A percentile compares a stretch with the other conserved stretches of the same genome.
Conservation (phyloP, 176 grass and related monocot genomes). For the Aegilops tauschii region DNA sequence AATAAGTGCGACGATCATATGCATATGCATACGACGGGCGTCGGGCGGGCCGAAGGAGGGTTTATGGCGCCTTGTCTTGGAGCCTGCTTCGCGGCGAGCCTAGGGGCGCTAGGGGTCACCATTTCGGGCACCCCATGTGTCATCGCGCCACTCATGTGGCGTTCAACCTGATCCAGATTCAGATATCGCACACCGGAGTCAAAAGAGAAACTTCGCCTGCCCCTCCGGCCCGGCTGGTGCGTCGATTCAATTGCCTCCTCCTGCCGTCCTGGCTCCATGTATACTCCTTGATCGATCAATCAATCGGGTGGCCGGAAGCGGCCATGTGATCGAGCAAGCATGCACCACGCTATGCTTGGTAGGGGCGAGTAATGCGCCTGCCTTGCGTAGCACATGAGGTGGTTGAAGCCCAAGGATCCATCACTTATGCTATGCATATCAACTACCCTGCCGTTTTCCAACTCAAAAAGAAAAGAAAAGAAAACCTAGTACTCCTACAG, state of each 20-base stretch:
- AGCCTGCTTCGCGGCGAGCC: conserved; percentile 34
- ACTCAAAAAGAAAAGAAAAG: no score
- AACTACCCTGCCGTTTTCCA: no score
- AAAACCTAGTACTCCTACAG: no score
- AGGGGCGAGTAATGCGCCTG: not conserved
- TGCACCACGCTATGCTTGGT: not conserved
- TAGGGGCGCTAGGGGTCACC: not conserved
- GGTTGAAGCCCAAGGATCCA: not conserved
- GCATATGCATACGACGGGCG: no score
- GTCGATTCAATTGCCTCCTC: not conserved
- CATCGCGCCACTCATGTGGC: not conserved
- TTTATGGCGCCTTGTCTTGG: conserved; percentile 36
- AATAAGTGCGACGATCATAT: no score
- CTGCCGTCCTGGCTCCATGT: no score
- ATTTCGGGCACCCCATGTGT: conserved; percentile 15
- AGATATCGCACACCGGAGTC: not conserved
- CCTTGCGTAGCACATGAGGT: not conserved
- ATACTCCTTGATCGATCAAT: no score
- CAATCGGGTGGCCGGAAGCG: not conserved
- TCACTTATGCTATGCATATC: not conserved
- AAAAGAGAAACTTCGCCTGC: not conserved
- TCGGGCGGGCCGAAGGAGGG: not conserved
- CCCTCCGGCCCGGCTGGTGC: not conserved
- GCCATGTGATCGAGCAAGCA: not conserved
- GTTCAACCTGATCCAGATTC: not conserved